Conservation (phyloP, 805 yeast genomes). For the Candida nanaspora region DNA sequence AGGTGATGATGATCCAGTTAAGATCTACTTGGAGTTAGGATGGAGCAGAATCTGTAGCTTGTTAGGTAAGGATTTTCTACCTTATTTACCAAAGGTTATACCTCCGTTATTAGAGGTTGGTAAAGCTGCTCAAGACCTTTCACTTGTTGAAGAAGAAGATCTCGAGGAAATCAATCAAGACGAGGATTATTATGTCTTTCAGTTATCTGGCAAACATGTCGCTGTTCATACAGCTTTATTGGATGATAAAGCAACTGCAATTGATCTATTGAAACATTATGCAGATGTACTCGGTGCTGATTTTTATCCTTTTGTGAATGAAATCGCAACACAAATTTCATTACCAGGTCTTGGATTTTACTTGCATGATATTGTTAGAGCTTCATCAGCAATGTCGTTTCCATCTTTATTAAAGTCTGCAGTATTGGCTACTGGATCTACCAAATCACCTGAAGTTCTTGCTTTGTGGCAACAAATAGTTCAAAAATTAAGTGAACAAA, state of each 20-base stretch:
- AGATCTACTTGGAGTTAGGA: conserved; percentile 81
- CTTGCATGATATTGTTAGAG: conserved; percentile 90
- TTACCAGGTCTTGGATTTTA: conserved; percentile 87
- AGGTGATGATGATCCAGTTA: conserved; percentile 83
- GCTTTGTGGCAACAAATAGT: conserved; percentile 68
- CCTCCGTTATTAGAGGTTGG: conserved; percentile 88
- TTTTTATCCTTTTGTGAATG: conserved; percentile 77
- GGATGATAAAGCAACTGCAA: conserved; percentile 90
- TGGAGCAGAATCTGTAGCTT: conserved; percentile 93
- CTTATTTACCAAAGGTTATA: conserved; percentile 74
- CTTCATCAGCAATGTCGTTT: conserved; percentile 78
- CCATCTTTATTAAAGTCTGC: conserved; percentile 68
- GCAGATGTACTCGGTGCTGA: conserved; percentile 77
- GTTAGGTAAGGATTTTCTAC: conserved; percentile 78
- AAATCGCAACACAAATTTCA: conserved; percentile 69
- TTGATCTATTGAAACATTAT: conserved; percentile 78
- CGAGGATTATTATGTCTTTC: conserved; percentile 94
- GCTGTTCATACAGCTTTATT: conserved; percentile 93
- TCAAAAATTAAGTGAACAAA: conserved; percentile 57
- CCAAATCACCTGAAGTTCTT: conserved; percentile 48
- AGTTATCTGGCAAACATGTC: conserved; percentile 83
- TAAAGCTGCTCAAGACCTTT: conserved; percentile 82
- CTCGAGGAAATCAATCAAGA: conserved; percentile 72
- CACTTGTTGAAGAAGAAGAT: conserved; percentile 84
- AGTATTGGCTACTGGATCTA: conserved; percentile 45